Evolutionary conservation across 2,329 filamentous ascomycete species (phyloP).

Genomic region (Cadophora gregata): DNA sequence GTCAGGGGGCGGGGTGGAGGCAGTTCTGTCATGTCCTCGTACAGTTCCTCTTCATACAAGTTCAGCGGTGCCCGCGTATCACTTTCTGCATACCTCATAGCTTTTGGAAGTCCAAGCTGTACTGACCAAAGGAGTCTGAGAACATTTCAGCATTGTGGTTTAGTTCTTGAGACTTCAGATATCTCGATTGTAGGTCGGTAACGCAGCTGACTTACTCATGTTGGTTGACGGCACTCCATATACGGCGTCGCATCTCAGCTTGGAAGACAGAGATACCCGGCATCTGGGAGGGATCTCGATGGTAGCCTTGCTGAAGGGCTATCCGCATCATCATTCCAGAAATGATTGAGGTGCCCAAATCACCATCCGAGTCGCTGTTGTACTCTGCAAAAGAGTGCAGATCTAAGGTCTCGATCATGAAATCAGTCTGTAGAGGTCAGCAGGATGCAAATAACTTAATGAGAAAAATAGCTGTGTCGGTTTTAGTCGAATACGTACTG

Average conservation of each 20-base stretch:
- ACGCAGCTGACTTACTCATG: conserved; percentile 52
- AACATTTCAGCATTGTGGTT: neutral
- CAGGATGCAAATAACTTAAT: neutral
- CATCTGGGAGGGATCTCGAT: conserved; percentile 60
- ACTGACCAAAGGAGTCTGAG: conserved; percentile 61
- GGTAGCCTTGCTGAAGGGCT: conserved; percentile 64
- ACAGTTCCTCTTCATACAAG: conserved; percentile 69
- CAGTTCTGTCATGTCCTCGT: conserved; percentile 58
- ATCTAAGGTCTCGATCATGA: conserved; percentile 57
- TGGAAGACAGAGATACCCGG: conserved; percentile 57
- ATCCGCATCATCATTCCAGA: conserved; percentile 57
- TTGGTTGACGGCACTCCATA: conserved; percentile 61
- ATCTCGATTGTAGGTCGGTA: too few species aligned
- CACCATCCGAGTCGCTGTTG: conserved; percentile 52
- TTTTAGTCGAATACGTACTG: conserved; percentile 35
- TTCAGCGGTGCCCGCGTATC: conserved; percentile 69
- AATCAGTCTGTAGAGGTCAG: conserved; percentile 32
- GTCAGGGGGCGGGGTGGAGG: conserved; percentile 60
- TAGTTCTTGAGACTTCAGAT: neutral
- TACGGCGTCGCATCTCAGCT: conserved; percentile 66
- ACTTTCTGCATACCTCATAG: conserved; percentile 67
- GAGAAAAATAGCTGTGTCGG: neutral
- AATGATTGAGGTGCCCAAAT: conserved; percentile 61
- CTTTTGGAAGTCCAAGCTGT: conserved; percentile 69
- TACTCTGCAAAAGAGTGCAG: conserved; percentile 53